Evolutionary conservation across 345 rosid genomes (phyloP).

Genomic region (Sapria himalayana): DNA sequence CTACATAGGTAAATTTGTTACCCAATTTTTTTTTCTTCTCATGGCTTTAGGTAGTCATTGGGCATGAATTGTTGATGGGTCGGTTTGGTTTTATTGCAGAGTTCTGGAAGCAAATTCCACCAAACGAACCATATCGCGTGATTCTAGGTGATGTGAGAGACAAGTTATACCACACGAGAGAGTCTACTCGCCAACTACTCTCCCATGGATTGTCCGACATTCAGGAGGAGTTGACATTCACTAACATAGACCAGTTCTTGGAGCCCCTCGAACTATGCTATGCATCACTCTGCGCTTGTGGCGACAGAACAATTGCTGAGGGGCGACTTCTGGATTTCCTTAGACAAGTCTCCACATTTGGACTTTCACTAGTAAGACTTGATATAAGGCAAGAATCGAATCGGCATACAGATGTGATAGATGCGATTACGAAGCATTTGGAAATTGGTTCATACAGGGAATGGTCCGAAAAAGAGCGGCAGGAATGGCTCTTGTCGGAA

Average conservation of each 20-base stretch:
- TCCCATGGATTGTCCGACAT: conserved; percentile 63
- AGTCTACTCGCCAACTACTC: conserved; percentile 70
- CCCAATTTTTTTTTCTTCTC: too few relatives aligned
- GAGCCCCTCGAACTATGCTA: conserved; percentile 96
- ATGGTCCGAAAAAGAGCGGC: conserved; percentile 71
- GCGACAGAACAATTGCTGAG: conserved; percentile 89
- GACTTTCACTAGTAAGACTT: conserved; percentile 82
- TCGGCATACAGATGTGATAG: conserved; percentile 84
- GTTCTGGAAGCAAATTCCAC: conserved; percentile 83
- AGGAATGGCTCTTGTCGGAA: conserved; percentile 87
- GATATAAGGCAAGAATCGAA: conserved; percentile 97
- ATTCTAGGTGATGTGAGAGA: conserved; percentile 87
- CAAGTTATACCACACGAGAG: conserved; percentile 78
- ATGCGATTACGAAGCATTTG: conserved; percentile 77
- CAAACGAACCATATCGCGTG: conserved; percentile 84
- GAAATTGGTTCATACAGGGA: conserved; percentile 71
- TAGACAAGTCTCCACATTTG: conserved; percentile 94
- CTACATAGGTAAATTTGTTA: conserved; percentile 78
- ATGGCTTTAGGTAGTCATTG: too few relatives aligned
- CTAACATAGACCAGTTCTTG: conserved; percentile 81
- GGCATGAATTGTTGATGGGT: too few relatives aligned
- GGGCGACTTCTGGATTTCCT: conserved; percentile 97
- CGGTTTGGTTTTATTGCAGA: conserved; percentile 24
- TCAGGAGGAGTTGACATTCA: conserved; percentile 56
- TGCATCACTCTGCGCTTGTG: conserved; percentile 74